phyloP scores from a whole-genome alignment of 768 basidiomycete genomes.

The Exidia glandulosa region DNA sequence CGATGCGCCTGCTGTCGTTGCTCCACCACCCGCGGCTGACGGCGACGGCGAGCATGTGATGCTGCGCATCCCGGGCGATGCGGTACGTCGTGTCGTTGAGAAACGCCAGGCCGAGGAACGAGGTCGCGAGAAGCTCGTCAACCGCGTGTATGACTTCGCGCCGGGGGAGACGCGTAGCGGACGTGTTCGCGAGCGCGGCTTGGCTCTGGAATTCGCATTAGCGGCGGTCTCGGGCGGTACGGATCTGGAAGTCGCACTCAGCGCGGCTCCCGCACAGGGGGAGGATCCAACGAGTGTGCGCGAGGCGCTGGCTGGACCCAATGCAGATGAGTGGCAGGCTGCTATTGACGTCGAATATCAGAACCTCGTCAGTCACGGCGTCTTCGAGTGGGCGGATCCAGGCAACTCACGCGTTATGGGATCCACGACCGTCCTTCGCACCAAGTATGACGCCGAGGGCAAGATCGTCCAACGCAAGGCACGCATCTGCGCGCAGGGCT shows the following conservation, averaged over 20 bases:
- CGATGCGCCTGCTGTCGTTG: background rate
- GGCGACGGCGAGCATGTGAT: background rate
- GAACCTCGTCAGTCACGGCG: conserved; percentile 7
- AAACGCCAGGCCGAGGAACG: background rate
- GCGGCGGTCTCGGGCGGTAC: too few relatives aligned
- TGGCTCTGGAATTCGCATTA: background rate
- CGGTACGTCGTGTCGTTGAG: background rate
- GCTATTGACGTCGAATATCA: conserved; percentile 16
- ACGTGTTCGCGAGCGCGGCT: background rate
- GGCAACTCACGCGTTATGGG: conserved; percentile 10
- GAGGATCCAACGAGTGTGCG: conserved; percentile 10
- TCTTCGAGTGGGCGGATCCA: conserved; percentile 9
- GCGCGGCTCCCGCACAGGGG: background rate
- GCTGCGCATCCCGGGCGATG: background rate
- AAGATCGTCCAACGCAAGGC: conserved; percentile 23
- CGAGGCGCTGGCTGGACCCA: conserved; percentile 12
- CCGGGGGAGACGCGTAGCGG: background rate
- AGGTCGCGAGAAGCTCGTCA: background rate
- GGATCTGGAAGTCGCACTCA: background rate
- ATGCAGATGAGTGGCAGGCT: conserved; percentile 12
- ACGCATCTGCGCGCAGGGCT: conserved; percentile 31
- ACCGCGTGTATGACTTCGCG: background rate
- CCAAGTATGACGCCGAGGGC: conserved; percentile 18
- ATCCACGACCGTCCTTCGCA: conserved; percentile 17
- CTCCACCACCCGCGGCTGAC: too few relatives aligned